phyloP scores from a whole-genome alignment of 1,284 basidiomycete genomes.

The Sporisorium iseilematis-ciliati region DNA sequence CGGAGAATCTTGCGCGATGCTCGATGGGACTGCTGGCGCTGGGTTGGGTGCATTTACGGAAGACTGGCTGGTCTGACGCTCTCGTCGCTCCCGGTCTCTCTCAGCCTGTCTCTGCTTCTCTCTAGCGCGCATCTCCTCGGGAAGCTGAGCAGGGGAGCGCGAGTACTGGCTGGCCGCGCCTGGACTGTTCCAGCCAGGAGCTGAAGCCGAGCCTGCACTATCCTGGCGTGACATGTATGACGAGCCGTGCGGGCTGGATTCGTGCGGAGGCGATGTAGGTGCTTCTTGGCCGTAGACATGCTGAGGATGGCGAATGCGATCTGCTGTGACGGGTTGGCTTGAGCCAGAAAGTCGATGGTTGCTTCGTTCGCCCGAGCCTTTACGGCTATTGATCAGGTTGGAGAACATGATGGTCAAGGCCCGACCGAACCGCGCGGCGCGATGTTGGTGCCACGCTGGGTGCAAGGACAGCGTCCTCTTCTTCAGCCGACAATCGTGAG shows the following conservation, averaged over 20 bases:
- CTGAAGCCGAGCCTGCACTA: constrained; percentile 37
- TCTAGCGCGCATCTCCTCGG: constrained; percentile 52
- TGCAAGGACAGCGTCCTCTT: not conserved
- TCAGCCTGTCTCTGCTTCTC: constrained; percentile 48
- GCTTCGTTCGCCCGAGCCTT: constrained; percentile 45
- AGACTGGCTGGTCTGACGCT: constrained; percentile 43
- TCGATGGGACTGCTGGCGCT: constrained; percentile 10
- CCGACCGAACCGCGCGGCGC: constrained; percentile 6
- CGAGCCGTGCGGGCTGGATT: constrained; percentile 20
- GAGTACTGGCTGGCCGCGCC: constrained; percentile 16
- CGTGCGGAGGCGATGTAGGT: constrained; percentile 25
- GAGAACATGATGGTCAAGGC: constrained; percentile 34
- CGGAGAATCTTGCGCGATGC: constrained; percentile 18
- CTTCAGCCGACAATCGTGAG: not conserved
- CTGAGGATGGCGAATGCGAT: constrained; percentile 49
- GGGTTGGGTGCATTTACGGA: constrained; percentile 20
- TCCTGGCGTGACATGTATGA: constrained; percentile 43
- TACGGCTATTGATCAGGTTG: constrained; percentile 47
- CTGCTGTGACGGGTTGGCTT: constrained; percentile 35
- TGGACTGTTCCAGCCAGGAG: constrained; percentile 32
- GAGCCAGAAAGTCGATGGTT: constrained; percentile 35
- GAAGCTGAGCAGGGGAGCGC: constrained; percentile 48
- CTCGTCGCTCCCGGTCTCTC: constrained; percentile 39
- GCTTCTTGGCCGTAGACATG: constrained; percentile 40
- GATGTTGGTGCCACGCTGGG: constrained; percentile 8